Evolutionary conservation across 495 filamentous ascomycete genomes (phyloP), one percentile per base, ranked within the genome.

Genomic region (Hyaloscypha hepaticicola): DNA sequence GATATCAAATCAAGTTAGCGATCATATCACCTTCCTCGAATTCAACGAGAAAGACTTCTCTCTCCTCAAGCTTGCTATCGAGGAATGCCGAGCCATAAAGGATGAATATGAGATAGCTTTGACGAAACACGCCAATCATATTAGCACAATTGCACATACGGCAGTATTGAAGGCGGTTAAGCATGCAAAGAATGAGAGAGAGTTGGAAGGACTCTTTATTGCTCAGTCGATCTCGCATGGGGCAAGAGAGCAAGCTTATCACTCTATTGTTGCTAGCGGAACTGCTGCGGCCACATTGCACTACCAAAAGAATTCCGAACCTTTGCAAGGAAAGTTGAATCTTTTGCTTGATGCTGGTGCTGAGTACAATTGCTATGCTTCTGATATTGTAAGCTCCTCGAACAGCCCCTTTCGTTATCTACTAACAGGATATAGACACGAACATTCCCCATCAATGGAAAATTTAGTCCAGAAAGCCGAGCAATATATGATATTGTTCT

Each of bases 401-500:
- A 27, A 34, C 1, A 25, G 0, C 11, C 9, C 22, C 31, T 12
- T 31, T 55, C 2, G 16, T 25, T 19, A 9, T n/a, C 50, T 66
- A 25, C 58, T 67, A 29, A 60, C 33, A 12, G 19, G 9, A 5
- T 14, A 6, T 31, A 80, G 78, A 97, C 93, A n/a, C 83, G 93
- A 58, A 90, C 89, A 0, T 93, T 96, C 66, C 93, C 93, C 38
- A 84, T 96, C 67, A 83, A 79, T 24, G 93, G 92, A 33, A 86
- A 80, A 64, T 96, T 96, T 75, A 83, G 80, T 9, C 72, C 76
- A 29, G 90, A 96, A 77, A 88, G 86, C 60, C 77, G 84, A 34
- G 82, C 85, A 66, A 90, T 96, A 68, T 97, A 97, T 76, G 85
- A 93, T 61, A 88, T 96, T 49, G 93, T 97, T 2, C 79, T 92